phyloP scores from a whole-genome alignment of 331 rosid species.

The Quercus tomentella region DNA sequence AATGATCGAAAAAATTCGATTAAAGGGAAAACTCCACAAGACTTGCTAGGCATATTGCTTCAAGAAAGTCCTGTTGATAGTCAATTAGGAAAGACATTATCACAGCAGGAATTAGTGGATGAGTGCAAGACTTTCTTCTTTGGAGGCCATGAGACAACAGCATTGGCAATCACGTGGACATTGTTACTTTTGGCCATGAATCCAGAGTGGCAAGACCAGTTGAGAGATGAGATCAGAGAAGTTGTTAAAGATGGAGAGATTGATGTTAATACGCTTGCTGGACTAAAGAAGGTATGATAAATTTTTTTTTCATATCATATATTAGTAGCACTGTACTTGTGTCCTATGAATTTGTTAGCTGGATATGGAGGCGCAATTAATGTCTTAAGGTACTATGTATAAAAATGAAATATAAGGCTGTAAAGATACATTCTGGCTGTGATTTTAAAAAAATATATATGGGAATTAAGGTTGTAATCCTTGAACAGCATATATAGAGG shows the following conservation, averaged over 20 bases:
- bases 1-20: constrained; percentile 18
- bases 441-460: too few species aligned
- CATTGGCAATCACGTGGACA: constrained; percentile 80
- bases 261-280: constrained; percentile 45
- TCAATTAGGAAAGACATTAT: constrained; percentile 17
- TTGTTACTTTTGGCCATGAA: constrained; percentile 67
- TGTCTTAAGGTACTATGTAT: too few species aligned
- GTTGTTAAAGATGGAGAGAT: constrained; percentile 52
- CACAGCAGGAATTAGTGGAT: constrained; percentile 52
- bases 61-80: constrained; percentile 40
- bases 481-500: neutral
- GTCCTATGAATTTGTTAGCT: neutral
- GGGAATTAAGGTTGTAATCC: too few species aligned
- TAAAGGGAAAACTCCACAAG: constrained; percentile 21
- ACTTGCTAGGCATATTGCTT: constrained; percentile 54
- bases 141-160: constrained; percentile 84
- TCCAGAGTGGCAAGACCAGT: constrained; percentile 64
- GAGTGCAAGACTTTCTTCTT: constrained; percentile 90
- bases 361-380: too few species aligned
- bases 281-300: constrained; percentile 55
- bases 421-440: too few species aligned
- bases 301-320: neutral
- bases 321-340: neutral
- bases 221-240: constrained; percentile 62
- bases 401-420: too few species aligned